Percentiles rank a stretch among this genome's conserved stretches.
phyloP scores from a whole-genome alignment of 305 asterid species.

The Fraxinus greggii region DNA sequence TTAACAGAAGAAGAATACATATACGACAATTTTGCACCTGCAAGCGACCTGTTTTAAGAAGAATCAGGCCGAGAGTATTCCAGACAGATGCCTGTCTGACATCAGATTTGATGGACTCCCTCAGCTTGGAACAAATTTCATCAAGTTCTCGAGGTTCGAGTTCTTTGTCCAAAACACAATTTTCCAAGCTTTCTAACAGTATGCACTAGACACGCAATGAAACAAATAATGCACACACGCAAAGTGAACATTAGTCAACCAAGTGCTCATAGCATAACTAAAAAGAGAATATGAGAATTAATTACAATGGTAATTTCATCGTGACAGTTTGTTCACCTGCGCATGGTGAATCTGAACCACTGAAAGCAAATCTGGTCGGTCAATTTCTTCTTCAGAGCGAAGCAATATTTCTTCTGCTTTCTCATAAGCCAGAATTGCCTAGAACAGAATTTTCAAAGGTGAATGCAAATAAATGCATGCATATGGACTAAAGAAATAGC shows the following conservation, averaged over 20 bases:
- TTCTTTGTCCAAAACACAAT: conserved; percentile 62
- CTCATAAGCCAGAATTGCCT: conserved; percentile 88
- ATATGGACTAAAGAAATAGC: conserved; percentile 22
- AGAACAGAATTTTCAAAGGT: conserved; percentile 24
- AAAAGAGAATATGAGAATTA: conserved; percentile 6
- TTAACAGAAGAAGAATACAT: conserved; percentile 11
- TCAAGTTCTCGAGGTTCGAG: conserved; percentile 79
- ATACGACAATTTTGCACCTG: conserved; percentile 53
- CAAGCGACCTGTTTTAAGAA: conserved; percentile 80
- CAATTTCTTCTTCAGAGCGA: conserved; percentile 91
- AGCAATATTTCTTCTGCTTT: conserved; percentile 90
- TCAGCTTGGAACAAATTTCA: conserved; percentile 67
- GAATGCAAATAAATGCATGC: conserved; percentile 16
- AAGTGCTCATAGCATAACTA: background rate
- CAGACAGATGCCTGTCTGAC: conserved; percentile 84
- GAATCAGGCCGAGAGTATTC: conserved; percentile 81
- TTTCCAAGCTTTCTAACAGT: conserved; percentile 76
- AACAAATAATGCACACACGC: conserved; percentile 18
- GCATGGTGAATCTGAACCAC: conserved; percentile 94
- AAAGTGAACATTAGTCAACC: conserved; percentile 10
- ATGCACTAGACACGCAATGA: conserved; percentile 58
- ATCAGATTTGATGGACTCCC: conserved; percentile 70
- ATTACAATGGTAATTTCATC: conserved; percentile 13
- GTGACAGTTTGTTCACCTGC: conserved; percentile 50
- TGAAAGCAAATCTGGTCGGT: conserved; percentile 93